These are phyloP conservation scores for Leptodontidium sp. DNA, from an alignment of 2,329 filamentous ascomycete species.

Conservation along the genomic window DNA sequence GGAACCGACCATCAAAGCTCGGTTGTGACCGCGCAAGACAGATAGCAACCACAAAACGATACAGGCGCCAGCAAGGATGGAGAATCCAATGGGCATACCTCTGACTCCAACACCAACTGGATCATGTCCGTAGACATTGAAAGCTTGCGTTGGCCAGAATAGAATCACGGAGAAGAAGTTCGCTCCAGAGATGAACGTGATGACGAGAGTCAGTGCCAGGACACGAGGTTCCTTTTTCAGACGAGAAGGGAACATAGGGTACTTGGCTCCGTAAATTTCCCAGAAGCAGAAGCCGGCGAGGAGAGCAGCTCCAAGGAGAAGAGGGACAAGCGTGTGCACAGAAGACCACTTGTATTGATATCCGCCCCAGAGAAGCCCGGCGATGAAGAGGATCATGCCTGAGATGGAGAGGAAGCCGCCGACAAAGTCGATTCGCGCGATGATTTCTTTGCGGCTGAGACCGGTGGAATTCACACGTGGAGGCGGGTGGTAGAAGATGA, in stretches of 20 bases:
- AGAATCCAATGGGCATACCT: conserved; percentile 69
- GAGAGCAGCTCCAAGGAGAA: conserved; percentile 57
- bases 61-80: conserved; percentile 67
- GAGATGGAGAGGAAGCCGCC: conserved; percentile 58
- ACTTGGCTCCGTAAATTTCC: conserved; percentile 58
- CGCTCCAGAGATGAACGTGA: conserved; percentile 66
- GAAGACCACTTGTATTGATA: conserved; percentile 63
- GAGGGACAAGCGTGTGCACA: conserved; percentile 60
- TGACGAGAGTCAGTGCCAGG: conserved; percentile 61
- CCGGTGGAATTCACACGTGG: conserved; percentile 53
- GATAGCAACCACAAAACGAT: conserved; percentile 66
- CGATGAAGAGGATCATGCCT: conserved; percentile 60
- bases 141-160: conserved; percentile 68
- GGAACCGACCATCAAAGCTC: conserved; percentile 65
- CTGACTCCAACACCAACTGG: conserved; percentile 70
- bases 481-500: conserved; percentile 63
- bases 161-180: conserved; percentile 56
- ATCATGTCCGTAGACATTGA: conserved; percentile 72
- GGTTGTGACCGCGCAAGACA: conserved; percentile 64
- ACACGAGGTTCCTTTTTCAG: conserved; percentile 63
- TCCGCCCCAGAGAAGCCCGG: conserved; percentile 64
- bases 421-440: conserved; percentile 58
- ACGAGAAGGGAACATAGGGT: conserved; percentile 56
- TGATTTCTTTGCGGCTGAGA: conserved; percentile 50
- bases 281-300: conserved; percentile 60